phyloP scores from a whole-genome alignment of 371 early-diverging fungal species.

The Apophysomyces trapeziformis region DNA sequence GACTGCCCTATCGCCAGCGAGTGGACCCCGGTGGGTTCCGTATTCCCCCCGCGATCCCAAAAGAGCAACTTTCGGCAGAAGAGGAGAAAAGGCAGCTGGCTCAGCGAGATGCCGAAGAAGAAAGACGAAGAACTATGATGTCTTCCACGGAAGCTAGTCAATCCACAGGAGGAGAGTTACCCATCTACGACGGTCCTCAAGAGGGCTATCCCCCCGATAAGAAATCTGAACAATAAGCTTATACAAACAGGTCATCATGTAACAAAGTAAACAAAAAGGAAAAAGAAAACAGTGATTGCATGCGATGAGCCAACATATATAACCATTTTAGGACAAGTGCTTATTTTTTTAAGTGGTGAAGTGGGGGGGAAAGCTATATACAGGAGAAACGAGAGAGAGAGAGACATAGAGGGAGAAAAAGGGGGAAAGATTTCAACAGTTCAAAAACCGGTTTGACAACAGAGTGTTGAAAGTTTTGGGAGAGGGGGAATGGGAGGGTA shows the following conservation, averaged over 20 bases:
- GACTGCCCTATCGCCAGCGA: constrained; percentile 26
- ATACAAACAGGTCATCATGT: not conserved
- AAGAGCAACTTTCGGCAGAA: constrained; percentile 21
- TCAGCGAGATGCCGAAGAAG: constrained; percentile 20
- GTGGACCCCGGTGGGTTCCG: constrained; percentile 53
- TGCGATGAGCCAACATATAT: not conserved
- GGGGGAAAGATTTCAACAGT: not conserved
- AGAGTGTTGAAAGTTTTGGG: not conserved
- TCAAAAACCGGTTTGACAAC: constrained; percentile 5
- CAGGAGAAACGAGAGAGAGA: constrained; percentile 10
- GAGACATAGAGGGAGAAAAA: constrained; percentile 4
- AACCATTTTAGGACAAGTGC: not conserved
- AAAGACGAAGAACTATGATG: not conserved
- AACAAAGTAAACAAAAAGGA: constrained; percentile 4
- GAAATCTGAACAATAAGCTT: constrained; percentile 1
- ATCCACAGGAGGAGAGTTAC: not conserved
- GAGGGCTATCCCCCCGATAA: not conserved
- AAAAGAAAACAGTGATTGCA: not conserved
- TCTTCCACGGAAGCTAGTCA: not conserved
- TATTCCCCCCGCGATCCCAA: constrained; percentile 24
- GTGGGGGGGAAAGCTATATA: not conserved
- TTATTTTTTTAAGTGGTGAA: not conserved
- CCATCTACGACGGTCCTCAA: not conserved
- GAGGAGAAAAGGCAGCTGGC: constrained; percentile 28
- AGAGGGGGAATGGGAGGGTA: not conserved